These are phyloP conservation scores for Scortechinia acanthostroma DNA, from an alignment of 2,329 filamentous ascomycete genomes.

Conservation along the genomic window DNA sequence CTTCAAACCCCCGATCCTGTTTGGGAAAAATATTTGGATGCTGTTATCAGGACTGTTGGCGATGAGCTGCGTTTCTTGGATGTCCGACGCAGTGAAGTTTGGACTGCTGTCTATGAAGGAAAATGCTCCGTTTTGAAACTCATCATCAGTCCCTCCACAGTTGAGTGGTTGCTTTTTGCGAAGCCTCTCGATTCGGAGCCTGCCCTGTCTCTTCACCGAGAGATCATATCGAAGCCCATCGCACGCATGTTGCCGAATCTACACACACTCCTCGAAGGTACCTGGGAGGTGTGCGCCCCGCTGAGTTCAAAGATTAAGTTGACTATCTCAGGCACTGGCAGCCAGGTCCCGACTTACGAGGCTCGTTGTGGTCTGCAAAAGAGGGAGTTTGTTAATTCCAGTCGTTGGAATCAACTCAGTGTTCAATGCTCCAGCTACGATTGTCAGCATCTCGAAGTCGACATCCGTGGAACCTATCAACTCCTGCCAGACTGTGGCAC, in stretches of 20 bases:
- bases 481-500: conserved; percentile 48
- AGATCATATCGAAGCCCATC: not conserved
- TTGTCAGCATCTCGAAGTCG: conserved; percentile 15
- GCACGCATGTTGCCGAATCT: not conserved
- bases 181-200: not conserved
- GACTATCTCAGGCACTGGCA: not conserved
- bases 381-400: not conserved
- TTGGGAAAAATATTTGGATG: conserved; percentile 20
- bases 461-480: conserved; percentile 40
- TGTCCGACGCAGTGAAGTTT: conserved; percentile 18
- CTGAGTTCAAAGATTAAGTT: not conserved
- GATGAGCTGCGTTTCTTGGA: conserved; percentile 18
- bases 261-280: not conserved
- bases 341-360: not conserved
- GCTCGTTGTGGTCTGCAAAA: not conserved
- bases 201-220: not conserved
- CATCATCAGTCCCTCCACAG: conserved; percentile 10
- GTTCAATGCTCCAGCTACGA: conserved; percentile 22
- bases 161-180: not conserved
- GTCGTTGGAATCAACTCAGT: conserved; percentile 28
- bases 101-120: conserved; percentile 28
- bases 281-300: not conserved
- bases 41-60: conserved; percentile 14
- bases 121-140: conserved; percentile 21
- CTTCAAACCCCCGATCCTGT: conserved; percentile 7